Evolutionary conservation across 2,329 filamentous ascomycete genomes (phyloP).

Genomic region (Xylariales sp.): DNA sequence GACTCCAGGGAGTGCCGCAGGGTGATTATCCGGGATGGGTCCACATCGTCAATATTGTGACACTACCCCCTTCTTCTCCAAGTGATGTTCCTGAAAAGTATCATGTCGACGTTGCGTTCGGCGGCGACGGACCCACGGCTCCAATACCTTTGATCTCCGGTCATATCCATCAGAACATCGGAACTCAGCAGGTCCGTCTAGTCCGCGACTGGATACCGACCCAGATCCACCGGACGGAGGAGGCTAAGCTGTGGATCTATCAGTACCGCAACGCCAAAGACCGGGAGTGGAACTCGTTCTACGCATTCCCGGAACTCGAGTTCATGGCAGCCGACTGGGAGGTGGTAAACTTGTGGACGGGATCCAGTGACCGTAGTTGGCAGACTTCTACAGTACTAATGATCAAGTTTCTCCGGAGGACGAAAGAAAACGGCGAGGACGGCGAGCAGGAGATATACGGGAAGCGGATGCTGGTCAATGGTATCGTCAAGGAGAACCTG

Average conservation of each 20-base stretch:
- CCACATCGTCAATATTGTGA: constrained; percentile 60
- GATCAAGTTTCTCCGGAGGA: constrained; percentile 46
- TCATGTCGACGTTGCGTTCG: constrained; percentile 60
- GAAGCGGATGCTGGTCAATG: constrained; percentile 47
- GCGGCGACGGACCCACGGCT: constrained; percentile 53
- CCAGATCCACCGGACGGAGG: constrained; percentile 33
- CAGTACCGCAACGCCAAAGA: constrained; percentile 47
- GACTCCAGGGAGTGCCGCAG: constrained; percentile 32
- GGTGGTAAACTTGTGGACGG: constrained; percentile 54
- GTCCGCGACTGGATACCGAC: constrained; percentile 43
- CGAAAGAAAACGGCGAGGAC: constrained; percentile 31
- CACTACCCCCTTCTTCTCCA: constrained; percentile 30
- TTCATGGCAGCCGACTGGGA: constrained; percentile 58
- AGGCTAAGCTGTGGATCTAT: constrained; percentile 56
- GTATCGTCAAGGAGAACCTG: constrained; percentile 48
- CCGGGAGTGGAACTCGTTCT: constrained; percentile 53
- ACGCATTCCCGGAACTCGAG: constrained; percentile 63
- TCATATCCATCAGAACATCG: constrained; percentile 42
- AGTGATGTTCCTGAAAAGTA: constrained; percentile 35
- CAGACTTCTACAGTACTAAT: constrained; percentile 52
- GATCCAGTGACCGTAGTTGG: constrained; percentile 41
- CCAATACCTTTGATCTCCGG: constrained; percentile 49
- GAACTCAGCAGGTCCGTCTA: constrained; percentile 52
- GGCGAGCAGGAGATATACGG: constrained; percentile 43
- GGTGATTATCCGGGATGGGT: constrained; percentile 46